Base-by-base conservation (phyloP, 2,329 filamentous ascomycete species). In the Diaporthe caulivora region DNA sequence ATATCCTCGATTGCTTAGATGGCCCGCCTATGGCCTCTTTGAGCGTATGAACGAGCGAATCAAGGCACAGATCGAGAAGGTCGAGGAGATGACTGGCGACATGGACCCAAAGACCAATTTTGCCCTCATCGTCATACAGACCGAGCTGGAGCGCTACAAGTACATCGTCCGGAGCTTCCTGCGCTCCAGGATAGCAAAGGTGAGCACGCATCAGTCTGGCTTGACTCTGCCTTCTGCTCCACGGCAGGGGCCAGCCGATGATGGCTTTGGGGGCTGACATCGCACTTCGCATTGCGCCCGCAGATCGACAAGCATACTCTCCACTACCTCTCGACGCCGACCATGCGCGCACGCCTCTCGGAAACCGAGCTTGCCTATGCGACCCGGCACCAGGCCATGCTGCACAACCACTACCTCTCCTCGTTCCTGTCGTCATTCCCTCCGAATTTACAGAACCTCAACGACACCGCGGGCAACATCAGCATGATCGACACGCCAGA, bases 401-500 rank as follows among this genome's bases (percentile, higher is more conserved):
- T 98, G 24, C 92, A 95, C 72, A 89, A 91, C 69, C 95, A 98
- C 83, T 98, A 97, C 83, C 87, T 93, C 7, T 89, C 92, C 1
- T 96, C 94, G 1, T 99, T 99, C 80, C 87, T 99, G 21, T 89
- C 88, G 0, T 91, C 93, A 17, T 98, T 99, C 78, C 97, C 97
- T 0, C 84, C 90, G 18, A 87, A 90, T 58, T 83, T 99, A 78
- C 93, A 96, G 82, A 92, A 95, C 77, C 86, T 99, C 70, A 97
- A 98, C 83, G 97, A 99, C 84, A 94, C 93, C 18, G 92, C 93
- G 0, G 96, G 95, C 40, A 95, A 95, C 13, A 92, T 96, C 72
- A 95, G 90, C 84, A 99, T 99, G 97, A 91, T 98, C 40, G 95
- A 98, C 80, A 87, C 90, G 2, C 97, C 97, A 0, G 97, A 98